These are phyloP conservation scores for Trichoderma asperelloides DNA, from an alignment of 495 filamentous ascomycete species.

Conservation along the genomic window DNA sequence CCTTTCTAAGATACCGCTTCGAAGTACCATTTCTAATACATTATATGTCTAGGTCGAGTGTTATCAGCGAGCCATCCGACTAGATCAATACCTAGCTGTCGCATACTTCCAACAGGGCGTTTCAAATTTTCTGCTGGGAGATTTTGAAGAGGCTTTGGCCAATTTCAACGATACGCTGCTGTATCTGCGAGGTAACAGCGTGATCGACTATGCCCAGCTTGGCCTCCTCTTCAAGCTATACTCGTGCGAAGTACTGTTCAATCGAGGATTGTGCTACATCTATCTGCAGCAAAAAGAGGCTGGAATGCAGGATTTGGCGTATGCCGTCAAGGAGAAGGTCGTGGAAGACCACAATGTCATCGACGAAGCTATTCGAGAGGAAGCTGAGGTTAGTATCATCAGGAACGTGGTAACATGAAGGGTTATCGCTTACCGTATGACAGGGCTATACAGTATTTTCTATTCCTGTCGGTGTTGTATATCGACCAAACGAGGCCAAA, in stretches of 20 bases:
- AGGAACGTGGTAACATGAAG: not conserved
- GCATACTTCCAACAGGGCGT: conserved; percentile 99
- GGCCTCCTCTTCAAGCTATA: conserved; percentile 93
- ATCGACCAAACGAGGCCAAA: conserved; percentile 93
- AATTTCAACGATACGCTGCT: conserved; percentile 98
- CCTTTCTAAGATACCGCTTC: not conserved
- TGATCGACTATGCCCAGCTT: conserved; percentile 97
- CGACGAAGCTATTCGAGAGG: conserved; percentile 87
- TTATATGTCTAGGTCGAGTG: conserved; percentile 63
- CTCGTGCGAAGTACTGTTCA: conserved; percentile 97
- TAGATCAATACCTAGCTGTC: conserved; percentile 92
- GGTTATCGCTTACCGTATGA: conserved; percentile 19
- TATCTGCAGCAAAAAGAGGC: conserved; percentile 85
- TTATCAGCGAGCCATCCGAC: conserved; percentile 79
- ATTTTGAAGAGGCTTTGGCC: conserved; percentile 93
- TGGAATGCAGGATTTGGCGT: conserved; percentile 85
- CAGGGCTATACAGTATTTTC: conserved; percentile 99
- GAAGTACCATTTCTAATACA: not conserved
- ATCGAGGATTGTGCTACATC: conserved; percentile 94
- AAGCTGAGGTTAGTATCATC: conserved; percentile 63
- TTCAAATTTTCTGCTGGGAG: conserved; percentile 93
- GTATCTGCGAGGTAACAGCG: conserved; percentile 90
- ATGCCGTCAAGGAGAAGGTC: conserved; percentile 91
- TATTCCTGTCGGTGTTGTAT: conserved; percentile 90
- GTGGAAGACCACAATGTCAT: conserved; percentile 95